Percentiles rank a stretch among this genome's conserved stretches.
phyloP scores from a whole-genome alignment of 257 asterid genomes.

The Jacaranda mimosifolia region DNA sequence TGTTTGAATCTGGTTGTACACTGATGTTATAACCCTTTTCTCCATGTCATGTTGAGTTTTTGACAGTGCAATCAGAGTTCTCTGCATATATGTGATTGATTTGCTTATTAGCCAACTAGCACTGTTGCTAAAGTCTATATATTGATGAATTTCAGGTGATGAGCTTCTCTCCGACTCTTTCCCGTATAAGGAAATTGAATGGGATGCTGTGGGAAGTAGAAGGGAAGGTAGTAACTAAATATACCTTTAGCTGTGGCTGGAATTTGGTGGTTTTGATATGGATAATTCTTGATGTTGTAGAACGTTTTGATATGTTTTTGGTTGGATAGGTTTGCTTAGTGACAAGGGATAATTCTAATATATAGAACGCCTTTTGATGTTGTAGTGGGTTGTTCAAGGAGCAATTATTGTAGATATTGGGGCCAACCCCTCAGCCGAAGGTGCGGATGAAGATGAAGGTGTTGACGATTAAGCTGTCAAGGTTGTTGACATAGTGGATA shows the following conservation, averaged over 20 bases:
- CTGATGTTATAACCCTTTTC: too few species aligned
- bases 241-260: too few species aligned
- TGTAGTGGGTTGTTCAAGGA: slow-evolving; percentile 72
- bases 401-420: slow-evolving; percentile 67
- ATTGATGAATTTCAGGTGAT: slow-evolving; percentile 51
- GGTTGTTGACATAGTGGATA: slow-evolving; percentile 73
- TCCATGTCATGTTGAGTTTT: too few species aligned
- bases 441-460: slow-evolving; percentile 67
- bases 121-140: neutral
- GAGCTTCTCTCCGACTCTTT: slow-evolving; percentile 79
- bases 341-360: neutral
- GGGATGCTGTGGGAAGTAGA: slow-evolving; percentile 74
- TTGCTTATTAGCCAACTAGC: too few species aligned
- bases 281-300: too few species aligned
- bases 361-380: neutral
- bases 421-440: slow-evolving; percentile 82
- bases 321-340: neutral
- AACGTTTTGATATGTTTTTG: too few species aligned
- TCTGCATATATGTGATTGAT: too few species aligned
- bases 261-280: too few species aligned
- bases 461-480: slow-evolving; percentile 64
- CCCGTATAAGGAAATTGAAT: slow-evolving; percentile 57
- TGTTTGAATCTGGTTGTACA: too few species aligned
- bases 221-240: slow-evolving; percentile 63
- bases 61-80: too few species aligned